A percentile compares a stretch with the other conserved stretches of the same genome.
These are phyloP conservation scores for Pseudopyrenochaeta lycopersici DNA, from an alignment of 2,329 filamentous ascomycete species.

Conservation along the genomic window DNA sequence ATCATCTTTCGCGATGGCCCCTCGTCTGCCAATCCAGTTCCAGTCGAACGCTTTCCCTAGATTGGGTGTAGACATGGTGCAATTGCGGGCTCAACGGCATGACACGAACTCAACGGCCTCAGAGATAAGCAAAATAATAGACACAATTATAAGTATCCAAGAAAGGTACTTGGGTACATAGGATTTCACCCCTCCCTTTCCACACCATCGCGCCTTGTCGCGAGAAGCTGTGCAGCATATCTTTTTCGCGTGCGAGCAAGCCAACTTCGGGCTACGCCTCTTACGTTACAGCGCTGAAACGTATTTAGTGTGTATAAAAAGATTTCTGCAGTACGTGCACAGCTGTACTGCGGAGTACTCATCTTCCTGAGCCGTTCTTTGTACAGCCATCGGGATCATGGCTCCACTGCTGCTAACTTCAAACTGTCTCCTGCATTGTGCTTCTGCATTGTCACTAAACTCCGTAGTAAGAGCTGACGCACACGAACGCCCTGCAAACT, in stretches of 20 bases:
- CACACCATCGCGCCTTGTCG: constrained; percentile 8
- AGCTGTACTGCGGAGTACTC: neutral
- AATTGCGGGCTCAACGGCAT: constrained; percentile 24
- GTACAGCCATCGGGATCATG: constrained; percentile 14
- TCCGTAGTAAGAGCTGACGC: neutral
- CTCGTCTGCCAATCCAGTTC: constrained; percentile 15
- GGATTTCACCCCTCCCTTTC: constrained; percentile 14
- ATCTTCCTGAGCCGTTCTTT: neutral
- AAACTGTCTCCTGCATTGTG: constrained; percentile 22
- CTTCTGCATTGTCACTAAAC: constrained; percentile 14
- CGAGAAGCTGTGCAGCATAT: constrained; percentile 13
- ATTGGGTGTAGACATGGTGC: constrained; percentile 13
- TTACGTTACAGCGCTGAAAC: constrained; percentile 22
- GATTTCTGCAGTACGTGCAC: constrained; percentile 12
- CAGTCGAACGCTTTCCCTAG: constrained; percentile 8
- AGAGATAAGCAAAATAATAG: constrained; percentile 17
- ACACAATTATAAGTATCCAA: constrained; percentile 19
- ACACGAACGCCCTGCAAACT: constrained; percentile 7
- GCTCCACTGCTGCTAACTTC: constrained; percentile 13
- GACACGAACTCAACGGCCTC: constrained; percentile 27
- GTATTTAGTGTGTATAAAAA: constrained; percentile 12
- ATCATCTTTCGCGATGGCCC: constrained; percentile 9
- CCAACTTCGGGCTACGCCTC: constrained; percentile 15
- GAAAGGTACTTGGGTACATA: constrained; percentile 20
- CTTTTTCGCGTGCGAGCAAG: constrained; percentile 19